A percentile compares a stretch with the other conserved stretches of the same genome.
These are phyloP conservation scores for Panicum virgatum DNA, from an alignment of 202 grass and related monocot species.

Conservation along the genomic window DNA sequence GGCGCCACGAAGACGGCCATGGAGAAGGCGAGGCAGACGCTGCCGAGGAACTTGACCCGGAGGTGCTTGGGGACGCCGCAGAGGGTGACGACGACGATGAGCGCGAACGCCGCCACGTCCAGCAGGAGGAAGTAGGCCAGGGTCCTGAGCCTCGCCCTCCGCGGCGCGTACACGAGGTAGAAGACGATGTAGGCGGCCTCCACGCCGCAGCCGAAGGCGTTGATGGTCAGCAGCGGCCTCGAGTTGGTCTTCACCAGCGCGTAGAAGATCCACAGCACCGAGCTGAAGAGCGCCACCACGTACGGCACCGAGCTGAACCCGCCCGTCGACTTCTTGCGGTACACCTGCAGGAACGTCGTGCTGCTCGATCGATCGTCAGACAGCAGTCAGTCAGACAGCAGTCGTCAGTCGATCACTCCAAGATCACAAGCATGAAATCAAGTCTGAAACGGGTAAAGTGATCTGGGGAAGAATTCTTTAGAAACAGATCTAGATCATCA, in stretches of 20 bases:
- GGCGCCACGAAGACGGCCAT: constrained; percentile 89
- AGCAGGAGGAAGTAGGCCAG: constrained; percentile 58
- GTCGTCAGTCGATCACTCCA: no score
- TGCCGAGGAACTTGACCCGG: constrained; percentile 72
- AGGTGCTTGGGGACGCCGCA: constrained; percentile 8
- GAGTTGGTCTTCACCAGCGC: constrained; percentile 71
- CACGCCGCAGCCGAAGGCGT: constrained; percentile 66
- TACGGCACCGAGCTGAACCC: constrained; percentile 91
- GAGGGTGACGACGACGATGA: constrained; percentile 56
- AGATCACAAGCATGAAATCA: constrained; percentile 3
- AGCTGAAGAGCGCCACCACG: constrained; percentile 88
- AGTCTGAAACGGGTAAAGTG: not conserved
- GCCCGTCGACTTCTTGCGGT: constrained; percentile 67
- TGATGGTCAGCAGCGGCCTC: constrained; percentile 72
- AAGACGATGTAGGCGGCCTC: constrained; percentile 66
- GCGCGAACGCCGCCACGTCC: constrained; percentile 64
- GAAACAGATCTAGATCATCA: no score
- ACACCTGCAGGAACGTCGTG: constrained; percentile 67
- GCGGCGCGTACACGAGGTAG: constrained; percentile 64
- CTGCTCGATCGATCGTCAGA: constrained; percentile 18
- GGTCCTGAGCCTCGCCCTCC: constrained; percentile 46
- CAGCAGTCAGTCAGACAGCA: no score
- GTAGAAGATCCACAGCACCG: constrained; percentile 87
- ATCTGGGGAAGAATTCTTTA: no score
- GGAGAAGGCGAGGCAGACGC: constrained; percentile 89